These are phyloP conservation scores for Warburgia ugandensis DNA, from an alignment of 164 flowering plant species.

Conservation along the genomic window DNA sequence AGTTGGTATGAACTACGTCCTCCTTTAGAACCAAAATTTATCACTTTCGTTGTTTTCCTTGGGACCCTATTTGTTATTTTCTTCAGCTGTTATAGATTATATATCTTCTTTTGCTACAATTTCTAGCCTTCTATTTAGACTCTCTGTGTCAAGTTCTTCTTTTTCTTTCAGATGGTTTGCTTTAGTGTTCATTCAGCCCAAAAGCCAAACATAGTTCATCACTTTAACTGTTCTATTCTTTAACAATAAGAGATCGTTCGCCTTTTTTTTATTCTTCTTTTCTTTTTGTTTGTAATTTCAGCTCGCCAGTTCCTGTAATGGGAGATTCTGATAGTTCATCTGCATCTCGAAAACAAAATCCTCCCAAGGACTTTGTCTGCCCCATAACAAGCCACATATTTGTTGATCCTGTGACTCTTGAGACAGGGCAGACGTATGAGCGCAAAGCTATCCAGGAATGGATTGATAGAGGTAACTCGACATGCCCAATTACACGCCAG, in stretches of 20 bases:
- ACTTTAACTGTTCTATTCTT: too few relatives aligned
- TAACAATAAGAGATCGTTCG: too few relatives aligned
- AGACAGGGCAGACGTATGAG: constrained; percentile 87
- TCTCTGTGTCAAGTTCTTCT: background rate
- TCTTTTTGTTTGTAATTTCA: constrained; percentile 18
- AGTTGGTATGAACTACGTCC: constrained; percentile 29
- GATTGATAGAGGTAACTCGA: constrained; percentile 70
- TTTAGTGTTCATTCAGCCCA: too few relatives aligned
- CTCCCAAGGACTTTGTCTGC: constrained; percentile 83
- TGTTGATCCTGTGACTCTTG: constrained; percentile 78
- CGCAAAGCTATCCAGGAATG: constrained; percentile 77
- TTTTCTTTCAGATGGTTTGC: too few relatives aligned
- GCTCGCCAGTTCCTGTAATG: constrained; percentile 36
- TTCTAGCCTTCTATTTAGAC: background rate
- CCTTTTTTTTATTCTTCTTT: too few relatives aligned
- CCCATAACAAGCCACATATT: constrained; percentile 69
- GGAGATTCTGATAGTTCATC: constrained; percentile 31
- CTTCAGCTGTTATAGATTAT: too few relatives aligned
- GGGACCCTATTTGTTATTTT: too few relatives aligned
- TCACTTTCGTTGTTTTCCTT: background rate
- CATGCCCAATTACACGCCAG: constrained; percentile 80
- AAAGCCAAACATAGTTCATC: too few relatives aligned
- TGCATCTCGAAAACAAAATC: constrained; percentile 36
- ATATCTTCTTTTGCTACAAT: background rate
- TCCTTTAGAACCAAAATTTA: background rate